Percentiles rank a stretch among this genome's conserved stretches.
Conservation (phyloP, 2,329 filamentous ascomycete genomes). For the Colletotrichum theobromicola region DNA sequence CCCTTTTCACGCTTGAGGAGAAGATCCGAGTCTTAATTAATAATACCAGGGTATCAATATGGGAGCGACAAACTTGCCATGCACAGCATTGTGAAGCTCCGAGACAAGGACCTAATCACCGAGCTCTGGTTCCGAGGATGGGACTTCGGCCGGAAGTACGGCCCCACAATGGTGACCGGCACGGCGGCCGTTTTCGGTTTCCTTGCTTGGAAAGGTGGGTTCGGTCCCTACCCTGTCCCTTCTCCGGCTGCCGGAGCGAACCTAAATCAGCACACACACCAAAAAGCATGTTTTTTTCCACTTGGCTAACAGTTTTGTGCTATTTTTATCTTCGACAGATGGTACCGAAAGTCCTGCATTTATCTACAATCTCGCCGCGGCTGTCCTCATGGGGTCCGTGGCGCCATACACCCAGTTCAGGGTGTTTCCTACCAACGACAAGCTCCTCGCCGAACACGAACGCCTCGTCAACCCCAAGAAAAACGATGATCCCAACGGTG, state of each 20-base stretch:
- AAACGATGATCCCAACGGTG: not conserved
- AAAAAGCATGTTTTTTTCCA: not conserved
- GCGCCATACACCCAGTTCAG: not conserved
- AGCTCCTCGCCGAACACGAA: not conserved
- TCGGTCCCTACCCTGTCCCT: not conserved
- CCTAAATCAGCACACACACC: not conserved
- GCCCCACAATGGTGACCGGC: not conserved
- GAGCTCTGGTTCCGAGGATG: not conserved
- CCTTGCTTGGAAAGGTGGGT: conserved; percentile 1
- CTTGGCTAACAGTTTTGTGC: not conserved
- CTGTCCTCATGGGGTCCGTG: not conserved
- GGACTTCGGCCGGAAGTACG: not conserved
- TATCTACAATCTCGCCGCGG: not conserved
- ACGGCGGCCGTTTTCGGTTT: not conserved
- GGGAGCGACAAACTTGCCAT: not conserved
- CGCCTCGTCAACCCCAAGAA: not conserved
- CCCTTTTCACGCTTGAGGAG: not conserved
- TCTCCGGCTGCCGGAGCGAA: not conserved
- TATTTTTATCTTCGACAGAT: not conserved
- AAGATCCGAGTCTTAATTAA: not conserved
- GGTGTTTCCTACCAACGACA: not conserved
- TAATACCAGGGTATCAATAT: not conserved
- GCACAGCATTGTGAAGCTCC: not conserved
- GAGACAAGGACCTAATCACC: not conserved
- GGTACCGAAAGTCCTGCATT: not conserved